A percentile compares a stretch with the other conserved stretches of the same genome.
Evolutionary conservation across 129 eudicot species (phyloP).

Genomic region (Centrapalus pauciflorus): DNA sequence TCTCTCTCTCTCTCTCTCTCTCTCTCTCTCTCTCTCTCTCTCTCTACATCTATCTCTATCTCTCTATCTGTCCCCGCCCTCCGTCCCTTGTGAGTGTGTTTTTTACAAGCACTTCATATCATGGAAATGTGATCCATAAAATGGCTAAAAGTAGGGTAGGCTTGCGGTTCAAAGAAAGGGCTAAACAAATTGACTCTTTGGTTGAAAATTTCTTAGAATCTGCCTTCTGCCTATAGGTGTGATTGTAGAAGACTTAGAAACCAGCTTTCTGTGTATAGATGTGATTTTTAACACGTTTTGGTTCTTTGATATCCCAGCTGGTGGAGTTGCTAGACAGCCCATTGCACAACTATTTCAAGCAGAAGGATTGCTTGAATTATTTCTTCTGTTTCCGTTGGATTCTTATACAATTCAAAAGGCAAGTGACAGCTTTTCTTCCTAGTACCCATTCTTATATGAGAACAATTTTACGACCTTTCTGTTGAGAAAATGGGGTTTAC

Average conservation of each 20-base stretch:
- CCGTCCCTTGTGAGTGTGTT: too few relatives aligned
- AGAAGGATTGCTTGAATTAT: constrained; percentile 70
- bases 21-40: background rate
- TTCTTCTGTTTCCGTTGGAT: constrained; percentile 92
- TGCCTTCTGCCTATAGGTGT: too few relatives aligned
- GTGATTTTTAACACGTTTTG: constrained; percentile 1
- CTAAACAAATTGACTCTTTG: background rate
- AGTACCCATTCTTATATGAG: background rate
- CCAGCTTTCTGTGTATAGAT: background rate
- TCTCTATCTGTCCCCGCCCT: background rate
- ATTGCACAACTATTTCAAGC: constrained; percentile 58
- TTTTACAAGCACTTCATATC: too few relatives aligned
- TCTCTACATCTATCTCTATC: background rate
- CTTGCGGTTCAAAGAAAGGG: too few relatives aligned
- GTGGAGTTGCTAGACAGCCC: constrained; percentile 74
- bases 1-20: constrained; percentile 15
- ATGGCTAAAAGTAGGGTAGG: too few relatives aligned
- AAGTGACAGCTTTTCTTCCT: constrained; percentile 2
- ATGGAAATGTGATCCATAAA: background rate
- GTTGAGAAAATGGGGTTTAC: background rate
- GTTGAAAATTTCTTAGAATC: background rate
- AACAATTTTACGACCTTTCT: background rate
- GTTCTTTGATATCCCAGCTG: constrained; percentile 40
- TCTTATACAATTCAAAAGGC: constrained; percentile 86
- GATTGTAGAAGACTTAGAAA: background rate